Conservation (phyloP, 1,139 yeast genomes). For the Suhomyces ambrosiae region DNA sequence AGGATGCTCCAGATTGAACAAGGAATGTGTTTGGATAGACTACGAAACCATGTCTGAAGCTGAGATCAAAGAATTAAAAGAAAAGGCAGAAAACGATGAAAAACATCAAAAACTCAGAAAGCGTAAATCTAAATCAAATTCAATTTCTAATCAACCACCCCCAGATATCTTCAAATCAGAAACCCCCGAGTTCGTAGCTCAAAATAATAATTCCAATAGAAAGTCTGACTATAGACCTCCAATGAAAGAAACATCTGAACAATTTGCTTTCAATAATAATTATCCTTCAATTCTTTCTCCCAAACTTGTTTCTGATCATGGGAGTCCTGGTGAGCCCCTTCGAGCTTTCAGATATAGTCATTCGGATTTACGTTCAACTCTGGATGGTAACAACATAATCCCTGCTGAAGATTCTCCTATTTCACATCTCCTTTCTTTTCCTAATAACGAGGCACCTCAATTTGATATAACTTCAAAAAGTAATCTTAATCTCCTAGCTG, state of each 20-base stretch:
- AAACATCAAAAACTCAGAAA: conserved; percentile 37
- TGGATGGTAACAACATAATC: conserved; percentile 1
- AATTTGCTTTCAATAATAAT: not conserved
- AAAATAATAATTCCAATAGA: no score
- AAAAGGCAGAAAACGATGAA: conserved; percentile 34
- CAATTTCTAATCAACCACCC: not conserved
- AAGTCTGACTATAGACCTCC: not conserved
- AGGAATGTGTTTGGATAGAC: conserved; percentile 35
- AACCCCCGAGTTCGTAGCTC: not conserved
- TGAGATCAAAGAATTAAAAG: conserved; percentile 26
- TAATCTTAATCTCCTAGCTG: conserved; percentile 9
- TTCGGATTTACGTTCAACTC: conserved; percentile 13
- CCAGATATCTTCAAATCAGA: conserved; percentile 11
- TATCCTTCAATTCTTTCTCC: conserved; percentile 1
- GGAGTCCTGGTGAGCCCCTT: conserved; percentile 10
- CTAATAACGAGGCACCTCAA: not conserved
- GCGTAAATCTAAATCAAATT: conserved; percentile 24
- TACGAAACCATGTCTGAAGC: conserved; percentile 29
- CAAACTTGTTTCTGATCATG: not conserved
- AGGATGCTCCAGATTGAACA: conserved; percentile 33
- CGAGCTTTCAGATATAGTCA: conserved; percentile 14
- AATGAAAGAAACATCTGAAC: no score
- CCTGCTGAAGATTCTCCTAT: conserved; percentile 6
- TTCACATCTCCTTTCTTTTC: conserved; percentile 5
- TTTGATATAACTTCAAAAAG: conserved; percentile 1